phyloP scores from a whole-genome alignment of 768 basidiomycete species.

The Pisolithus microcarpus region DNA sequence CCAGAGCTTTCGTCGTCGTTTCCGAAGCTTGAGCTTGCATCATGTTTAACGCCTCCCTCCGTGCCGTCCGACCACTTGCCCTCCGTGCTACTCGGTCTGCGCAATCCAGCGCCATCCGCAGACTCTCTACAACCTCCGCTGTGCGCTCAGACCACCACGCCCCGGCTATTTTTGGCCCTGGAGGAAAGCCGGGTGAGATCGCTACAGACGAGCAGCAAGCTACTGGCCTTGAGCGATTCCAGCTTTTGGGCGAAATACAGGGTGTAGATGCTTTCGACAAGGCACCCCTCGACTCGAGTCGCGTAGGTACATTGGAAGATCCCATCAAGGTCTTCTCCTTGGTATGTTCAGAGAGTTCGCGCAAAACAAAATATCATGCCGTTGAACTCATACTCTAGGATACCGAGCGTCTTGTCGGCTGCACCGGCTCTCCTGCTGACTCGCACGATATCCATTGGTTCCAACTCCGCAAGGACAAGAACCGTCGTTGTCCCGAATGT shows the following conservation, averaged over 20 bases:
- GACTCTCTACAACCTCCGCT: conserved; percentile 52
- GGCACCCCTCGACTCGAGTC: conserved; percentile 74
- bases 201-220: conserved; percentile 86
- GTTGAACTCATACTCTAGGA: conserved; percentile 40
- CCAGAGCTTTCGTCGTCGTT: conserved; percentile 20
- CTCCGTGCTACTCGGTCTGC: conserved; percentile 14
- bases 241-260: conserved; percentile 82
- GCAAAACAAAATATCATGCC: background rate
- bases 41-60: conserved; percentile 24
- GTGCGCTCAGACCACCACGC: conserved; percentile 53
- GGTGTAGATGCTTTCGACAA: conserved; percentile 89
- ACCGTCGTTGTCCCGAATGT: conserved; percentile 84
- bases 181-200: conserved; percentile 65
- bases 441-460: conserved; percentile 94
- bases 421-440: conserved; percentile 91
- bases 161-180: conserved; percentile 64
- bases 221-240: conserved; percentile 94
- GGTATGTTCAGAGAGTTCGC: conserved; percentile 43
- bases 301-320: conserved; percentile 80
- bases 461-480: conserved; percentile 54
- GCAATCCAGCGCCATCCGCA: conserved; percentile 34
- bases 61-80: conserved; percentile 22
- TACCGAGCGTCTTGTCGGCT: conserved; percentile 79
- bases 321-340: conserved; percentile 84
- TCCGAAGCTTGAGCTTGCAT: conserved; percentile 6